A percentile compares a stretch with the other conserved stretches of the same genome.
phyloP scores from a whole-genome alignment of 139 green algal species.

The Protoeuglena noctilucae region DNA sequence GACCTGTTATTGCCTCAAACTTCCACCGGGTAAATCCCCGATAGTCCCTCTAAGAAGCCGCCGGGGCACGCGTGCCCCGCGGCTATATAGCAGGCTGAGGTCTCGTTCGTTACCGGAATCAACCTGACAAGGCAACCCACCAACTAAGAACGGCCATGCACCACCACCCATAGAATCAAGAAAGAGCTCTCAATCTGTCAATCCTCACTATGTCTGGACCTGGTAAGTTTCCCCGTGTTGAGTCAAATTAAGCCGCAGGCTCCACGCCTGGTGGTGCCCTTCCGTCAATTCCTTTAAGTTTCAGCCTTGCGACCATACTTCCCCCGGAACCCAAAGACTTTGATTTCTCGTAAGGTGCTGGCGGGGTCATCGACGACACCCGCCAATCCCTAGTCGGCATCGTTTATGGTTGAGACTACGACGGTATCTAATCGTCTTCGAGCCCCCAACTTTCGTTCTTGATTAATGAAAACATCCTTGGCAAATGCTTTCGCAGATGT shows the following conservation, averaged over 20 bases:
- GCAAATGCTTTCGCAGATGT: constrained; percentile 98
- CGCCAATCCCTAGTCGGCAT: constrained; percentile 96
- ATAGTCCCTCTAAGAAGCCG: too few species aligned
- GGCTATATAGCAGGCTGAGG: constrained; percentile 93
- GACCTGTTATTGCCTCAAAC: constrained; percentile 97
- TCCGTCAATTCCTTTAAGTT: constrained; percentile 95
- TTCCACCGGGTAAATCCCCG: constrained; percentile 88
- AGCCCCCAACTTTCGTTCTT: constrained; percentile 99
- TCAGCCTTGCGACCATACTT: constrained; percentile 91
- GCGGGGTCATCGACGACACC: constrained; percentile 91
- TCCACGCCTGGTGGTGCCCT: constrained; percentile 87
- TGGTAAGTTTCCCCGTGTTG: constrained; percentile 90
- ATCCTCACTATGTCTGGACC: constrained; percentile 88
- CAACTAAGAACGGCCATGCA: constrained; percentile 66
- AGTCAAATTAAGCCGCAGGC: constrained; percentile 93
- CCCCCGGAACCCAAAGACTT: constrained; percentile 93
- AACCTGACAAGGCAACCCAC: constrained; percentile 91
- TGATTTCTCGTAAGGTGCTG: constrained; percentile 98
- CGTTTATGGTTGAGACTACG: constrained; percentile 99
- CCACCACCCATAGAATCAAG: constrained; percentile 81
- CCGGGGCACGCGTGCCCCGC: too few species aligned
- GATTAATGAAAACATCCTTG: constrained; percentile 99
- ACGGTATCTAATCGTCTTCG: constrained; percentile 99
- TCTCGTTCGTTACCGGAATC: constrained; percentile 96
- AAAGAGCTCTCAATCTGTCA: constrained; percentile 92